phyloP scores from a whole-genome alignment of 1,284 basidiomycete genomes.

The Naganishia sp. region DNA sequence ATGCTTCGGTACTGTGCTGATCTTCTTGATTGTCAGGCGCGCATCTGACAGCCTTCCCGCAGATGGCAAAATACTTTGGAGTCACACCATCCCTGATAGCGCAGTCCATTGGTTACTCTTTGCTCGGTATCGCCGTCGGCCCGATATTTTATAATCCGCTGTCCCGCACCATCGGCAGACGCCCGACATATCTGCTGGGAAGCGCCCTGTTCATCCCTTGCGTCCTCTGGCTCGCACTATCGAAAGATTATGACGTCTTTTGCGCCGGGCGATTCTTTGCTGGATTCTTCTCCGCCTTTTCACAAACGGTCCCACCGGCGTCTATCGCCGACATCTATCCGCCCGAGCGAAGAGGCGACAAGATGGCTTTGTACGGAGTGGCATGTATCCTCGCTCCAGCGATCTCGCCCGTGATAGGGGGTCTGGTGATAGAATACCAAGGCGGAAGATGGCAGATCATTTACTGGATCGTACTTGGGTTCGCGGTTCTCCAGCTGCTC shows the following conservation, averaged over 20 bases:
- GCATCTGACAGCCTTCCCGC: constrained; percentile 40
- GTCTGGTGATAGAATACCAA: constrained; percentile 41
- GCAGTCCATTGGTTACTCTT: constrained; percentile 49
- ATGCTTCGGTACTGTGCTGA: background rate
- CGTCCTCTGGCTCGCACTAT: constrained; percentile 46
- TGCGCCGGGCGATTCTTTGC: constrained; percentile 40
- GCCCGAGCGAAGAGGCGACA: constrained; percentile 46
- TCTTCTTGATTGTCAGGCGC: constrained; percentile 24
- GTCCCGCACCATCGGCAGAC: constrained; percentile 40
- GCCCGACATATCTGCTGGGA: constrained; percentile 49
- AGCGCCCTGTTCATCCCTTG: constrained; percentile 48
- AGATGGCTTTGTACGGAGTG: constrained; percentile 45
- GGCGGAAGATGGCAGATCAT: constrained; percentile 39
- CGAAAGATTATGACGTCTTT: constrained; percentile 38
- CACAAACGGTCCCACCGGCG: constrained; percentile 42
- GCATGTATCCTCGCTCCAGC: constrained; percentile 43
- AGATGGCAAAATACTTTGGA: constrained; percentile 40
- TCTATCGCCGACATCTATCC: constrained; percentile 43
- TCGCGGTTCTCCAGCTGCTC: constrained; percentile 42
- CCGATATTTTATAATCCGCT: constrained; percentile 46
- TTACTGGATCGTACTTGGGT: constrained; percentile 48
- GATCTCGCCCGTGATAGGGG: constrained; percentile 47
- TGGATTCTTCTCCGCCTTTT: constrained; percentile 37
- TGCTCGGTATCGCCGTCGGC: constrained; percentile 52
- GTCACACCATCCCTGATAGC: constrained; percentile 42